Conservation (phyloP, 345 rosid genomes). For the Chamaenerion angustifolium region DNA sequence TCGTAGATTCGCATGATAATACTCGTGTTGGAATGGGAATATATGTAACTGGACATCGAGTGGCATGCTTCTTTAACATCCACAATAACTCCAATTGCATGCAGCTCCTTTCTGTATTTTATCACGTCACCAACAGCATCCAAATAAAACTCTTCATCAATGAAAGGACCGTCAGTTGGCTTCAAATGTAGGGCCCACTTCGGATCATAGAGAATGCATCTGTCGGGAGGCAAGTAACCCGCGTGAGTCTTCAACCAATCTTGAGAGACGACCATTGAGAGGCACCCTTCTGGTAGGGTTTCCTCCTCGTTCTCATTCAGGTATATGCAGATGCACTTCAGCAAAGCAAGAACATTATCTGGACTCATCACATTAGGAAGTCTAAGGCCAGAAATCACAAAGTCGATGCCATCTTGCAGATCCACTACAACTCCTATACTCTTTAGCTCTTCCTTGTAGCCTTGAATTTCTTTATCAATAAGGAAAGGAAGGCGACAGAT, state of each 20-base stretch:
- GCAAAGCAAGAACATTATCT: slow-evolving; percentile 23
- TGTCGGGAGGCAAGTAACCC: slow-evolving; percentile 36
- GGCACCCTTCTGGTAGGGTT: slow-evolving; percentile 19
- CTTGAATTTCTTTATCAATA: slow-evolving; percentile 31
- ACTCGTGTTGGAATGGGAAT: slow-evolving; percentile 21
- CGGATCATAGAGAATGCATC: slow-evolving; percentile 31
- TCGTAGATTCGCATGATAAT: slow-evolving; percentile 35
- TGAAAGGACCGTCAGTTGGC: slow-evolving; percentile 57
- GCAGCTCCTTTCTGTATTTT: slow-evolving; percentile 26
- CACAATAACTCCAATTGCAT: slow-evolving; percentile 30
- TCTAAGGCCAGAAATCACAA: slow-evolving; percentile 26
- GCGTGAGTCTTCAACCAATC: slow-evolving; percentile 44
- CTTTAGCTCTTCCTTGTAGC: slow-evolving; percentile 34
- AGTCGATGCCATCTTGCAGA: slow-evolving; percentile 29
- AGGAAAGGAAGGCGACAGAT: slow-evolving; percentile 47
- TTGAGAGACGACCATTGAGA: slow-evolving; percentile 15
- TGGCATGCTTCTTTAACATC: slow-evolving; percentile 14
- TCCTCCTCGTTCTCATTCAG: slow-evolving; percentile 6
- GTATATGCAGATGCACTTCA: slow-evolving; percentile 29
- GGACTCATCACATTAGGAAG: slow-evolving; percentile 24
- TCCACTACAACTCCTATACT: slow-evolving; percentile 26
- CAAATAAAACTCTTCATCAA: slow-evolving; percentile 50
- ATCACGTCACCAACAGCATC: slow-evolving; percentile 4
- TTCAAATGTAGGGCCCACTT: slow-evolving; percentile 21
- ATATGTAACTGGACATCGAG: slow-evolving; percentile 27